A percentile compares a stretch with the other conserved stretches of the same genome.
Conservation (phyloP, 257 asterid species). For the Solanum sejunctum region DNA sequence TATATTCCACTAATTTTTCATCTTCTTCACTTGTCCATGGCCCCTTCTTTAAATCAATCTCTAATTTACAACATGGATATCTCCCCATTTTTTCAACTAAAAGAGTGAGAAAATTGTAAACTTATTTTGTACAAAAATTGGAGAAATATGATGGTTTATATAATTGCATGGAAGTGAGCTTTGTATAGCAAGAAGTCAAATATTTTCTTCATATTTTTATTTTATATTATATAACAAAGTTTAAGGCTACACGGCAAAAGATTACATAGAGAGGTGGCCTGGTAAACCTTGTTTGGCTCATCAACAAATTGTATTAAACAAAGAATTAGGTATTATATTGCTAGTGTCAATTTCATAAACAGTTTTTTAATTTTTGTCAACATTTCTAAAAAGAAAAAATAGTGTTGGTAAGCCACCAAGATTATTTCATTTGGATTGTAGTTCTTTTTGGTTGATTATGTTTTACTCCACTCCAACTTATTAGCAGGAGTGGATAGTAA, state of each 20-base stretch:
- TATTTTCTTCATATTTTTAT: not conserved
- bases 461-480: not conserved
- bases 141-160: not conserved
- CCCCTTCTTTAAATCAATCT: slow-evolving; percentile 17
- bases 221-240: not conserved
- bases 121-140: not conserved
- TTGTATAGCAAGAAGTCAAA: slow-evolving; percentile 6
- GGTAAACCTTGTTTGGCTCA: not conserved
- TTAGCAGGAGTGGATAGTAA: not conserved
- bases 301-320: not conserved
- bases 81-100: slow-evolving; percentile 3
- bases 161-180: slow-evolving; percentile 1
- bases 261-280: not conserved
- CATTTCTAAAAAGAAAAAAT: not conserved
- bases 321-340: slow-evolving; percentile 9
- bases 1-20: slow-evolving; percentile 6
- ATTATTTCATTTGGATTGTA: not conserved
- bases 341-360: not conserved
- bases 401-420: slow-evolving; percentile 1
- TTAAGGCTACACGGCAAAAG: slow-evolving; percentile 4
- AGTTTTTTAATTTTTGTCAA: not conserved
- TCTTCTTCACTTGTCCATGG: slow-evolving; percentile 29
- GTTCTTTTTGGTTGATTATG: not conserved
- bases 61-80: slow-evolving; percentile 4
- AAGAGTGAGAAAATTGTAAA: not conserved